Conservation (phyloP, 176 grass and related monocot genomes). For the barley (Hordeum vulgare) region MorexV3_pseudomolecules_assembly NC_058521.1:478824092-478824591, state of each 20-base stretch:
- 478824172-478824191: conserved; percentile 26
- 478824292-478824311: background rate
- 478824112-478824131: conserved; percentile 12
- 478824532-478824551: background rate
- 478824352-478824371: background rate
- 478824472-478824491: background rate
- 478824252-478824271: background rate
- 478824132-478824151: background rate
- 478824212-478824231: background rate
- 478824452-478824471: background rate
- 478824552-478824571: background rate
- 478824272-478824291: background rate
- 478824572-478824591: background rate
- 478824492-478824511: background rate
- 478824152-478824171: conserved; percentile 21
- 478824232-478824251: background rate
- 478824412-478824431: background rate
- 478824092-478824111: conserved; percentile 53
- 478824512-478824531: background rate
- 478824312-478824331: conserved; percentile 1
- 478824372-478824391: background rate
- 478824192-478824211: conserved; percentile 38
- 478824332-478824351: background rate
- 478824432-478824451: conserved; percentile 1
- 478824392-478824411: background rate